Conservation (phyloP, 805 yeast species). For the Ogataea angusta region DNA sequence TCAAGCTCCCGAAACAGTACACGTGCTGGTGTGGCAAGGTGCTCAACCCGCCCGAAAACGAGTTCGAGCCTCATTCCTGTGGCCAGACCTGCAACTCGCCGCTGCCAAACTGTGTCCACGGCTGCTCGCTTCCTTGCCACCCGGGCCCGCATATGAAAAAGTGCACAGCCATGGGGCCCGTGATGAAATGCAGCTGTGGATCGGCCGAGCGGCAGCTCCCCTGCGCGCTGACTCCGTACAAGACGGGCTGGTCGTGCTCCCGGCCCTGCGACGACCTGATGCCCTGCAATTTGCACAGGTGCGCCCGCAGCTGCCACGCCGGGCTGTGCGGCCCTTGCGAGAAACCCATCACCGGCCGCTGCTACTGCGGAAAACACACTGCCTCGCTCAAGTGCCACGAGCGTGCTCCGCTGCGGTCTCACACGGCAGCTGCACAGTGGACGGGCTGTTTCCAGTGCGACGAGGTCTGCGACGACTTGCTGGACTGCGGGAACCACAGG, state of each 20-base stretch:
- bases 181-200: slow-evolving; percentile 73
- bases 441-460: slow-evolving; percentile 52
- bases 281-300: slow-evolving; percentile 72
- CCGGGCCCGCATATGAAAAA: slow-evolving; percentile 80
- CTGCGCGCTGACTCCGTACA: slow-evolving; percentile 69
- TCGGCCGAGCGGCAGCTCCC: slow-evolving; percentile 59
- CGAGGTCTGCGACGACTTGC: slow-evolving; percentile 40
- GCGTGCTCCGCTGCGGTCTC: slow-evolving; percentile 35
- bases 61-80: slow-evolving; percentile 76
- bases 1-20: slow-evolving; percentile 50
- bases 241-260: slow-evolving; percentile 65
- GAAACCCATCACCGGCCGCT: slow-evolving; percentile 43
- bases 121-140: slow-evolving; percentile 74
- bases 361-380: slow-evolving; percentile 72
- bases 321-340: slow-evolving; percentile 81
- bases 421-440: slow-evolving; percentile 34
- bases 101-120: slow-evolving; percentile 61
- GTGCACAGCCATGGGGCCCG: slow-evolving; percentile 78
- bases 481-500: slow-evolving; percentile 63
- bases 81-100: slow-evolving; percentile 74
- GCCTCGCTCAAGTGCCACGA: slow-evolving; percentile 44
- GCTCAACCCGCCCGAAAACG: slow-evolving; percentile 58
- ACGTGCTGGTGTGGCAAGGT: slow-evolving; percentile 90
- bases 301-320: slow-evolving; percentile 64
- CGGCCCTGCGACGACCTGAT: slow-evolving; percentile 55